Conservation (phyloP, 1,284 basidiomycete genomes). For the Mycena citricolor region DNA sequence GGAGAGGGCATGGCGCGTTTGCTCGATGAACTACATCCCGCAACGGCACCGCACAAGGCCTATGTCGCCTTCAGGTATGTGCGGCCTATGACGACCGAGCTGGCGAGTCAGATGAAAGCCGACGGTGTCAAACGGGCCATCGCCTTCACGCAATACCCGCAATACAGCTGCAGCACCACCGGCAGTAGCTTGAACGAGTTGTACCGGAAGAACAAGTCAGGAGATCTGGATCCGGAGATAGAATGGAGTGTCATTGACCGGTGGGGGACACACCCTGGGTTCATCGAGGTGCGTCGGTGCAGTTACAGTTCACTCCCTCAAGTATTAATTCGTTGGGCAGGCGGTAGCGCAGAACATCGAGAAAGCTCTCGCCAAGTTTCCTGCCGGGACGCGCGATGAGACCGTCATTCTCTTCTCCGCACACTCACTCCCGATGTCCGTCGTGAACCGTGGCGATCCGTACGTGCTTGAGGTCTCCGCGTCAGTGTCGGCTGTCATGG, state of each 20-base stretch:
- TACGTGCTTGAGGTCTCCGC: conserved; percentile 96
- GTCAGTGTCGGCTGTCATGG: conserved; percentile 89
- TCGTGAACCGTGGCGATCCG: conserved; percentile 97
- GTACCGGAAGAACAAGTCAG: conserved; percentile 61
- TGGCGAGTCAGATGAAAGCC: conserved; percentile 80
- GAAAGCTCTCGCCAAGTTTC: conserved; percentile 79
- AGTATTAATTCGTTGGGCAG: conserved; percentile 39
- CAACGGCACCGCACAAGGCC: conserved; percentile 92
- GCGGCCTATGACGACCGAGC: conserved; percentile 83
- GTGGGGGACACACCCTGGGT: conserved; percentile 94
- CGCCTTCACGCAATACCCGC: conserved; percentile 98
- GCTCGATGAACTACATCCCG: conserved; percentile 91
- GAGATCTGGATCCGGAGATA: conserved; percentile 60
- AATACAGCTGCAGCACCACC: conserved; percentile 98
- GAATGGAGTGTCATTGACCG: conserved; percentile 98
- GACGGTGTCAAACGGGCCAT: conserved; percentile 93
- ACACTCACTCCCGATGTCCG: conserved; percentile 96
- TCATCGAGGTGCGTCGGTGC: conserved; percentile 74
- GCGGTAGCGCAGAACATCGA: conserved; percentile 91
- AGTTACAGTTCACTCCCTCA: background rate
- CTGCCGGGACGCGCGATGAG: conserved; percentile 66
- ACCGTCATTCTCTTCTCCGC: conserved; percentile 94
- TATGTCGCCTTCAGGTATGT: conserved; percentile 97
- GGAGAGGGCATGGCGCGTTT: conserved; percentile 89
- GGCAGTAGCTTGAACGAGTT: conserved; percentile 97